phyloP scores from a whole-genome alignment of 2,329 filamentous ascomycete species.

The Aspergillus amoenus region DNA sequence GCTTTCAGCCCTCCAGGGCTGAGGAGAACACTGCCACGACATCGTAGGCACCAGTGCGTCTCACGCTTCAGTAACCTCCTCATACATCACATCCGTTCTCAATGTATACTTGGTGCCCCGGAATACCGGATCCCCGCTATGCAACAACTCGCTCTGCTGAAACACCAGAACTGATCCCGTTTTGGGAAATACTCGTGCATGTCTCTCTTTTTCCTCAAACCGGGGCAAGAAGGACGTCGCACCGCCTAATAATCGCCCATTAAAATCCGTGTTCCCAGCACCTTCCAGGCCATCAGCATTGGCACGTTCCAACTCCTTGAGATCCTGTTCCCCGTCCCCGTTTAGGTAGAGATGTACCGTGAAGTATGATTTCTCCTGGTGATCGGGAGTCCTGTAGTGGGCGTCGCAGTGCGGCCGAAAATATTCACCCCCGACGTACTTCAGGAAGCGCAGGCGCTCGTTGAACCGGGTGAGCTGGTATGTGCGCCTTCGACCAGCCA shows the following conservation, averaged over 20 bases:
- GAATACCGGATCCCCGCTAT: constrained; percentile 56
- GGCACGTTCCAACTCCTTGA: constrained; percentile 25
- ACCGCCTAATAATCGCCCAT: constrained; percentile 49
- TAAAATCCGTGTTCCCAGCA: constrained; percentile 23
- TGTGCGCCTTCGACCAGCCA: constrained; percentile 41
- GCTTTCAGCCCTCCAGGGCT: neutral
- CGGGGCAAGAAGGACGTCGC: constrained; percentile 53
- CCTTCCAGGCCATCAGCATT: constrained; percentile 18
- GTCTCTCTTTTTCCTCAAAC: constrained; percentile 30
- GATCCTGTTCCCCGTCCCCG: constrained; percentile 41
- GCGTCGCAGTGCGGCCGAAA: constrained; percentile 73
- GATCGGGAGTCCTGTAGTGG: constrained; percentile 58
- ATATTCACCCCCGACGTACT: constrained; percentile 70
- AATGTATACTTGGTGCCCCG: constrained; percentile 56
- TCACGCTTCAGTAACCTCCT: neutral
- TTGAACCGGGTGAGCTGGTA: constrained; percentile 55
- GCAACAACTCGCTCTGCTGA: constrained; percentile 54
- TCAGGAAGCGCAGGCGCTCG: constrained; percentile 72
- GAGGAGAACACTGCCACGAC: neutral
- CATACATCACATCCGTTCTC: constrained; percentile 58
- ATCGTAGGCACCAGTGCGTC: too few species aligned
- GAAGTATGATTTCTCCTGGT: constrained; percentile 51
- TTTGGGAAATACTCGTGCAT: constrained; percentile 49
- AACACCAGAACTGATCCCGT: constrained; percentile 56
- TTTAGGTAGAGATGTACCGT: constrained; percentile 59